Conservation (phyloP, 805 yeast genomes). For the Starmera amethionina region DNA sequence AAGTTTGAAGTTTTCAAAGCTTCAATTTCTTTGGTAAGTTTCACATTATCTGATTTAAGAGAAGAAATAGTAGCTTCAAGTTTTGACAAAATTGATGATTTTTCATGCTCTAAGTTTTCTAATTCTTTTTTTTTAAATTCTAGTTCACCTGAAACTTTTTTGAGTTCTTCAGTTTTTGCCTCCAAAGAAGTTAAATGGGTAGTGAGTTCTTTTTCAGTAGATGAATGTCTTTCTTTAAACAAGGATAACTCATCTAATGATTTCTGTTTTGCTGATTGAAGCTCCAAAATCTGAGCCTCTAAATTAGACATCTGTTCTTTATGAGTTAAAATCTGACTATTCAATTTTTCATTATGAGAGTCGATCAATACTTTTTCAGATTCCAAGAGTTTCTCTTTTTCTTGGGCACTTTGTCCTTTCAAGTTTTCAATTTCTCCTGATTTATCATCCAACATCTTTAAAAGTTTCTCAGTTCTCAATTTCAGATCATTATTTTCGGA, state of each 20-base stretch:
- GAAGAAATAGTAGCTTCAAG: neutral
- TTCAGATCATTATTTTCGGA: conserved; percentile 4
- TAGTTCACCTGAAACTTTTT: conserved; percentile 5
- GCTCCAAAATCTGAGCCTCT: neutral
- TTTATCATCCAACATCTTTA: neutral
- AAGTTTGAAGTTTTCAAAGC: conserved; percentile 4
- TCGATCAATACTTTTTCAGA: neutral
- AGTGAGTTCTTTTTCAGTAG: neutral
- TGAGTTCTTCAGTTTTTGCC: neutral
- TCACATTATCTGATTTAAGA: conserved; percentile 1
- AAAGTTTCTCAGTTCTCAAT: neutral
- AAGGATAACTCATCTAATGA: neutral
- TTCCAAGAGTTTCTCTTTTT: neutral
- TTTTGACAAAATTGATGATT: neutral
- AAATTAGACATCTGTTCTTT: neutral
- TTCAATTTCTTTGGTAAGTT: conserved; percentile 5
- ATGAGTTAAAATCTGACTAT: neutral
- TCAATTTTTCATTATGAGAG: neutral
- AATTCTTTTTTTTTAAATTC: conserved; percentile 2
- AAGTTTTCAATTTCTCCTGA: neutral
- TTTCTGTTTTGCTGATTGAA: neutral
- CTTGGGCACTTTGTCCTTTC: neutral
- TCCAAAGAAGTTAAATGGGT: neutral
- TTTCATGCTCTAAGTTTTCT: neutral
- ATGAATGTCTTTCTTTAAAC: neutral